Evolutionary conservation across 371 early-diverging fungal species (phyloP), one percentile per base, ranked within the genome.

Genomic region (Batkoa obscura): DNA sequence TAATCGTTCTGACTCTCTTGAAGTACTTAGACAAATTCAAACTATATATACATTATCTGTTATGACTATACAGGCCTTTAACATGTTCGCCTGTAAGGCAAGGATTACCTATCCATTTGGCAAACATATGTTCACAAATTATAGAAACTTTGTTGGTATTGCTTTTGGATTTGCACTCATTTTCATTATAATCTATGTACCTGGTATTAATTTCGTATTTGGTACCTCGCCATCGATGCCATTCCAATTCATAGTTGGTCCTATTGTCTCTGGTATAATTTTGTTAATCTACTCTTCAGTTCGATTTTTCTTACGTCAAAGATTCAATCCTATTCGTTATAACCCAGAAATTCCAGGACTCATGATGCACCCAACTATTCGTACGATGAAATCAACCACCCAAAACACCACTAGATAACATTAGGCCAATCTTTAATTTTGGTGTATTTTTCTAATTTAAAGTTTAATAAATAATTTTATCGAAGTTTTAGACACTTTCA

Each of bases 1-100:
- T 30, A 17, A 47, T 31, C 47, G 8, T 47, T 6, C n/a, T 30
- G 5, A 17, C 5, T 47, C 47, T 4, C 47, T 31, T 34, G 70
- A 70, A 10, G 72, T 73, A 47, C 61, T 81, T 39, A 68, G 70
- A 55, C 71, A 76, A 62, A 84, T 82, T 2, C 89, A 90, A 62
- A 80, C 88, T 0, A 72, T 76, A 34, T 87, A 78, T 68, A 91
- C 86, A 62, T 67, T 88, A 51, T 66, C 72, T 49, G 70, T 96
- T 23, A 74, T 90, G 78, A 73, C 89, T 58, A 69, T 70, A 66
- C 97, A 96, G 65, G 72, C 81, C 62, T 92, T 87, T 75, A 96
- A 94, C 70, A 64, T 90, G 72, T 90, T 94, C 65, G 81, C 86
- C 31, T 87, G 89, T 72, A 95, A 95, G 74, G 75, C 81, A 38